These are phyloP conservation scores for Gnomoniopsis sp. DNA, from an alignment of 2,329 filamentous ascomycete species.

Conservation along the genomic window DNA sequence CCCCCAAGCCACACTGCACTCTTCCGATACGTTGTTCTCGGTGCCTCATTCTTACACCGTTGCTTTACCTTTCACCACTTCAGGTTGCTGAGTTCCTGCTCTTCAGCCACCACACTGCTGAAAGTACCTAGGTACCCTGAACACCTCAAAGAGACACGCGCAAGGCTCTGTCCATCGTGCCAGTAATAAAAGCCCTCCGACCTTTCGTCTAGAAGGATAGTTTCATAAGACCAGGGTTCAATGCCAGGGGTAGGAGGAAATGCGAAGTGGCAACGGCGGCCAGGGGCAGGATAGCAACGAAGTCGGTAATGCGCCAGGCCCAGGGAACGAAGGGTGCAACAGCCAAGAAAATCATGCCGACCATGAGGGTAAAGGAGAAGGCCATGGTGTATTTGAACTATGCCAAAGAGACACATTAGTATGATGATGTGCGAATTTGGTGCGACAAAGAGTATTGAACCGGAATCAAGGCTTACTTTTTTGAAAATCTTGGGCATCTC, in stretches of 20 bases:
- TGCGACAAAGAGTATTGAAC: not conserved
- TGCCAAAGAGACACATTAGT: not conserved
- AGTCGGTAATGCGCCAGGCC: slow-evolving; percentile 65
- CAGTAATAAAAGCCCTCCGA: too few relatives aligned
- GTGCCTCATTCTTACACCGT: too few relatives aligned
- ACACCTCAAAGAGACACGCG: too few relatives aligned
- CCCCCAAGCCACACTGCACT: too few relatives aligned
- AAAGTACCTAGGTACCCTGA: too few relatives aligned
- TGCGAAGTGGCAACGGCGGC: slow-evolving; percentile 67
- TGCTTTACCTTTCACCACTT: too few relatives aligned
- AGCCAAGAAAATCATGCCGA: slow-evolving; percentile 62
- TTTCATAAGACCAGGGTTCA: slow-evolving; percentile 78
- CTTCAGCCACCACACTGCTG: too few relatives aligned
- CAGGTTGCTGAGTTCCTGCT: too few relatives aligned
- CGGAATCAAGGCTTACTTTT: not conserved
- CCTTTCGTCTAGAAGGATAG: slow-evolving; percentile 62
- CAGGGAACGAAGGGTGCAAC: slow-evolving; percentile 61
- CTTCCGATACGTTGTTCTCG: too few relatives aligned
- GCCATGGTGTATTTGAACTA: slow-evolving; percentile 71
- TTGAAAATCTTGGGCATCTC: slow-evolving; percentile 73
- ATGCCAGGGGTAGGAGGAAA: slow-evolving; percentile 66
- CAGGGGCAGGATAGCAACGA: slow-evolving; percentile 75
- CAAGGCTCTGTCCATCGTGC: too few relatives aligned
- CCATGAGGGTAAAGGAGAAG: slow-evolving; percentile 56
- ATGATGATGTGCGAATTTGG: not conserved